Evolutionary conservation across 2,329 filamentous ascomycete genomes (phyloP), one percentile per base, ranked within the genome.

Genomic region (Basipetospora sp.): DNA sequence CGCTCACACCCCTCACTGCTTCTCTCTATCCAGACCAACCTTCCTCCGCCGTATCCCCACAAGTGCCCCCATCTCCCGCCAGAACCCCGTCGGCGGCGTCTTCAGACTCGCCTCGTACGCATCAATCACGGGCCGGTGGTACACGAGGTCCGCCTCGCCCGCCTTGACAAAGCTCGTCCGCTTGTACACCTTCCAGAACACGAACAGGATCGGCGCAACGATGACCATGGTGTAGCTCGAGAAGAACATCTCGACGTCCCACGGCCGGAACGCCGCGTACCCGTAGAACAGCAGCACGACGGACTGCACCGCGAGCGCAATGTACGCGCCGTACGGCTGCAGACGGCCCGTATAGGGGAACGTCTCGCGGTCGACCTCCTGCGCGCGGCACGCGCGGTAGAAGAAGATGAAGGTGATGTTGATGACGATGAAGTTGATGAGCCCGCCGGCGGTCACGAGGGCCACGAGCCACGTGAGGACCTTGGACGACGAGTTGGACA

Each of bases 141-240:
- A 71, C 30, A 74, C 57, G 13, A 78, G 59, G 47, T 79, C 74
- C 3, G 65, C 64, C 48, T 80, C 67, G 4, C 60, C 50, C 0
- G 74, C 58, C 3, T 56, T 55, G 14, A 75, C 58, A 36, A 69
- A 58, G 42, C 63, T 64, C 2, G 76, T 80, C 40, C 59, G 61
- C 58, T 75, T 72, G 51, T 74, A 15, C 1, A 80, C 6, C 56
- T 82, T 83, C 73, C 74, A 83, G 47, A 62, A 61, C 15, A 66
- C 37, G 50, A 68, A 79, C 19, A 74, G 55, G 26, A 71, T 49
- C 6, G 66, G 63, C 0, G 65, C 64, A 17, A 76, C 50, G 11
- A 74, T 53, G 42, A 69, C 57, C 67, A 74, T 72, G 19, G 65
- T 67, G 53, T 75, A 75, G 57, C 69, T 69, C 14, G 60, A 54